phyloP scores from a whole-genome alignment of 495 filamentous ascomycete genomes.

The Neurospora sp. region DNA sequence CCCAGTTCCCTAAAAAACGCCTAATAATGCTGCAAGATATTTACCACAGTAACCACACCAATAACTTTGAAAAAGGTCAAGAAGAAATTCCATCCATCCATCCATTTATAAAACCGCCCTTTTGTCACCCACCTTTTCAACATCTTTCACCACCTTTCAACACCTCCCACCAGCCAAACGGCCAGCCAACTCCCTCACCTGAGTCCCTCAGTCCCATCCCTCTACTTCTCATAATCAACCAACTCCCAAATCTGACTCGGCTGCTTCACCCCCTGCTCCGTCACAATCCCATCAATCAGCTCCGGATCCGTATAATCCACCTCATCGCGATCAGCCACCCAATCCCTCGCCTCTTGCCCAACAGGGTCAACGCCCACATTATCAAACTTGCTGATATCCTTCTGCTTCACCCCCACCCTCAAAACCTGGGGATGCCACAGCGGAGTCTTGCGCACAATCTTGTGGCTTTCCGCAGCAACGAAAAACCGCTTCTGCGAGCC shows the following conservation, averaged over 20 bases:
- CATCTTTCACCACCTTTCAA: no score
- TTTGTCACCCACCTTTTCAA: neutral
- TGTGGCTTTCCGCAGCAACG: conserved; percentile 90
- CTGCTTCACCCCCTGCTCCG: conserved; percentile 34
- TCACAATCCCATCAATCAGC: conserved; percentile 20
- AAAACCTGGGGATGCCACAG: conserved; percentile 16
- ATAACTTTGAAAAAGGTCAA: neutral
- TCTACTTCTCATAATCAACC: conserved; percentile 23
- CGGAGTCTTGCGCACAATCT: conserved; percentile 33
- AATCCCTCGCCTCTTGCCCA: conserved; percentile 17
- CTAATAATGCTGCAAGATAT: neutral
- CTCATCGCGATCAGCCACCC: conserved; percentile 24
- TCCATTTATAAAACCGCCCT: neutral
- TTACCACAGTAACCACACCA: neutral
- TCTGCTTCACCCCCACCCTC: conserved; percentile 48
- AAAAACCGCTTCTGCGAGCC: conserved; percentile 60
- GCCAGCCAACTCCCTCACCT: no score
- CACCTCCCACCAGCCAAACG: no score
- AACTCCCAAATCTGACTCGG: conserved; percentile 27
- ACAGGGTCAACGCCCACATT: conserved; percentile 35
- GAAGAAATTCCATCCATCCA: neutral
- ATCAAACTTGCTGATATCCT: conserved; percentile 56
- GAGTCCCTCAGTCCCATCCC: no score
- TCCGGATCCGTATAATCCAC: conserved; percentile 73
- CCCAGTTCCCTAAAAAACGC: neutral